Conservation (phyloP, 345 rosid species). For the Camelina laxa region DNA sequence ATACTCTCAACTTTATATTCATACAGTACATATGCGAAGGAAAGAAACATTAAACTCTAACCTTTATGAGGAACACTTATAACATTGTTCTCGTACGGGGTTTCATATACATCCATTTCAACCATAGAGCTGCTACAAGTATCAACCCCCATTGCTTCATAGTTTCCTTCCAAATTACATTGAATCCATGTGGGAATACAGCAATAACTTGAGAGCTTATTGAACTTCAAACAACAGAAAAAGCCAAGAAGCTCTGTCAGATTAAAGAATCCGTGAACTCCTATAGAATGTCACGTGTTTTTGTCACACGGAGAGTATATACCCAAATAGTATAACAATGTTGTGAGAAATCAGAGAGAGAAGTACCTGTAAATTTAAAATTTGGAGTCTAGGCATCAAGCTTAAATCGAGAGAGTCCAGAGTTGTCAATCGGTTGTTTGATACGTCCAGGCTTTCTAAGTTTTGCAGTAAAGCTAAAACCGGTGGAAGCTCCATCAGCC, state of each 20-base stretch:
- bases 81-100: conserved; percentile 44
- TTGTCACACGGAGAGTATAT: not conserved
- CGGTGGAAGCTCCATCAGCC: conserved; percentile 67
- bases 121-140: conserved; percentile 58
- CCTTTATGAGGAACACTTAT: conserved; percentile 53
- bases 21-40: conserved; percentile 1
- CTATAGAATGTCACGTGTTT: not conserved
- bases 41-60: conserved; percentile 40
- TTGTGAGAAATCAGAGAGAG: not conserved
- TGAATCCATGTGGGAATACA: conserved; percentile 87
- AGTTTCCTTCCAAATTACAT: conserved; percentile 81
- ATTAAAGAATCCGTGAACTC: conserved; percentile 26
- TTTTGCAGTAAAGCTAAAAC: conserved; percentile 69
- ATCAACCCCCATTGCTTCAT: conserved; percentile 54
- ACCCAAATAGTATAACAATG: conserved; percentile 1
- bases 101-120: conserved; percentile 93
- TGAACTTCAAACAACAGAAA: conserved; percentile 58
- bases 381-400: conserved; percentile 70
- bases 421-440: conserved; percentile 79
- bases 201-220: conserved; percentile 70
- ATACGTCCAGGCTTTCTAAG: conserved; percentile 79
- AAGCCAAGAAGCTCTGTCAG: conserved; percentile 36
- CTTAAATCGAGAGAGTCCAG: conserved; percentile 73
- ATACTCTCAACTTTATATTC: conserved; percentile 4
- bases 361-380: conserved; percentile 82